phyloP scores from a whole-genome alignment of 2,329 filamentous ascomycete genomes.

The Neofusicoccum cordaticola region DNA sequence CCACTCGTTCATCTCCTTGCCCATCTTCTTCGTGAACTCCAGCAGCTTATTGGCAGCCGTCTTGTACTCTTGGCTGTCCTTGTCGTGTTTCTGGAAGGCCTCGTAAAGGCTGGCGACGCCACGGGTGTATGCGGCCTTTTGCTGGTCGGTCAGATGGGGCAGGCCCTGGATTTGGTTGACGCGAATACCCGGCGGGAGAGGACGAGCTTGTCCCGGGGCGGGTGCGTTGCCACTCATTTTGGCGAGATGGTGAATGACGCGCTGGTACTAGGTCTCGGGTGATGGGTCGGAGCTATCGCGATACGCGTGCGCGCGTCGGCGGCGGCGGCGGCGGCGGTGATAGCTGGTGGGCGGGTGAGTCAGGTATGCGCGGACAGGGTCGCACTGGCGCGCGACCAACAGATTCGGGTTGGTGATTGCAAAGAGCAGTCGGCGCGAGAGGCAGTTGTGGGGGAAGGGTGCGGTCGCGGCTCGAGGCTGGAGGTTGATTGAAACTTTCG shows the following conservation, averaged over 20 bases:
- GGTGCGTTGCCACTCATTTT: conserved; percentile 8
- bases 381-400: background rate
- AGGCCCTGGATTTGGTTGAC: conserved; percentile 54
- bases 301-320: conserved; percentile 1
- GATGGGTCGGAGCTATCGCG: background rate
- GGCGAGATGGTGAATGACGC: background rate
- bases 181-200: conserved; percentile 37
- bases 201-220: background rate
- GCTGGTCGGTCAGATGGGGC: conserved; percentile 49
- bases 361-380: background rate
- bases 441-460: background rate
- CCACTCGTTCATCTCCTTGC: conserved; percentile 14
- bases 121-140: conserved; percentile 56
- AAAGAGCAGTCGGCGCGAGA: too few species aligned
- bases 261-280: background rate
- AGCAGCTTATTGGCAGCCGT: conserved; percentile 51
- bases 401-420: background rate
- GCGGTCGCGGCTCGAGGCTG: background rate
- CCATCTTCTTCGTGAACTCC: conserved; percentile 29
- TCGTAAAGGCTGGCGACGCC: conserved; percentile 56
- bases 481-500: conserved; percentile 18
- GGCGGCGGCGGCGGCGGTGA: background rate
- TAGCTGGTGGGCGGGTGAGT: background rate
- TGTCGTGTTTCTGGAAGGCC: conserved; percentile 47
- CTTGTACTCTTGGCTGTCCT: conserved; percentile 49